phyloP scores from a whole-genome alignment of 495 filamentous ascomycete genomes.

The Neurospora cerealis region DNA sequence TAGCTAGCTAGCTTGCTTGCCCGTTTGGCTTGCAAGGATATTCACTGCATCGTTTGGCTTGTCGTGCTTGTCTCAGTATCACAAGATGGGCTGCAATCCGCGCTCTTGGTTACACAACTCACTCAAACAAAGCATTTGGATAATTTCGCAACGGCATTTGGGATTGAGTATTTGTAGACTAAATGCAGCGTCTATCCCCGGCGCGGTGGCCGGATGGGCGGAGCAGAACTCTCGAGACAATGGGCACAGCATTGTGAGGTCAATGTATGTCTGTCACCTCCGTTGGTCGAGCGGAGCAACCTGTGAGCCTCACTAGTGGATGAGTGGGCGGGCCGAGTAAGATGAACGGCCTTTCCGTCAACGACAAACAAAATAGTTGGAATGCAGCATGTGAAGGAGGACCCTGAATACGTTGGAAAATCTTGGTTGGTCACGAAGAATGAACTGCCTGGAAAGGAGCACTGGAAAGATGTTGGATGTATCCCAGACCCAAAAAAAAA shows the following conservation, averaged over 20 bases:
- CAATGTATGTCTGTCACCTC: not conserved
- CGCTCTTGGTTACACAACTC: not conserved
- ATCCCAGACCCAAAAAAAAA: not conserved
- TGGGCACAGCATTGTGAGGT: not conserved
- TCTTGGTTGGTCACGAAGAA: not conserved
- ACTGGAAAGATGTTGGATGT: not conserved
- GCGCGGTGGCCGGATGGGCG: not conserved
- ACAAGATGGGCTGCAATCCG: not conserved
- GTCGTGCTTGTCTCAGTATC: not conserved
- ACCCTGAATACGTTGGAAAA: not conserved
- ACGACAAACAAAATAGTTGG: not conserved
- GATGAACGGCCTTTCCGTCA: not conserved
- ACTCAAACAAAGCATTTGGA: not conserved
- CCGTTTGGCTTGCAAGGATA: not conserved
- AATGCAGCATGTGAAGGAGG: not conserved
- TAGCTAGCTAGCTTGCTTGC: too few species aligned
- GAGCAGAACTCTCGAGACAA: not conserved
- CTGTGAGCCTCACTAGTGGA: not conserved
- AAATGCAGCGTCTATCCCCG: not conserved
- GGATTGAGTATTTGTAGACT: not conserved
- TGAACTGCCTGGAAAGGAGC: not conserved
- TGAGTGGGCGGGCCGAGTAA: not conserved
- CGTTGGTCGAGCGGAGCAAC: not conserved
- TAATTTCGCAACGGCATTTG: not conserved
- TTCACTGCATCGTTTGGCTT: not conserved